Conservation (phyloP, 768 basidiomycete species). For the Mycena crocata region DNA sequence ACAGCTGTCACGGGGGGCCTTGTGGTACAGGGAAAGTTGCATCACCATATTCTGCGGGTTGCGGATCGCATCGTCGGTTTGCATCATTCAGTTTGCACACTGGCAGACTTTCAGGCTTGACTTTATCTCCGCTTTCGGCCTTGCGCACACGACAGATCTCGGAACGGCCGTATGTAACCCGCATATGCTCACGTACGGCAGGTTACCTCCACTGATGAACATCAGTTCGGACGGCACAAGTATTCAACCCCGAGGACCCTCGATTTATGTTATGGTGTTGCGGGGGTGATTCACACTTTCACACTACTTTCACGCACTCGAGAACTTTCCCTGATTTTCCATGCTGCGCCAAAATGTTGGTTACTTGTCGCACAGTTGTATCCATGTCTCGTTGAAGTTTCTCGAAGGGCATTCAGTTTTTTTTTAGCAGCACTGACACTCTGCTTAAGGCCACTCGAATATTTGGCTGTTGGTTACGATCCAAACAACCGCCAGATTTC, state of each 20-base stretch:
- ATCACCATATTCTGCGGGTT: conserved; percentile 10
- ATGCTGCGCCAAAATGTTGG: background rate
- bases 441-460: too few relatives aligned
- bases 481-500: conserved; percentile 13
- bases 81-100: conserved; percentile 17
- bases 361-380: background rate
- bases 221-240: background rate
- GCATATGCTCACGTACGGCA: conserved; percentile 10
- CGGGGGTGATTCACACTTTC: too few relatives aligned
- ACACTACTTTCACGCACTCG: too few relatives aligned
- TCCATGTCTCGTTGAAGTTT: background rate
- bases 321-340: conserved; percentile 1
- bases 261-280: background rate
- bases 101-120: conserved; percentile 9
- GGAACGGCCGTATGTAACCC: background rate
- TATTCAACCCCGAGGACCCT: conserved; percentile 1
- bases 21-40: background rate
- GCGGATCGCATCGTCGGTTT: conserved; percentile 16
- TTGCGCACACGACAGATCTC: background rate
- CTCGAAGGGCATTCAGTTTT: background rate
- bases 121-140: conserved; percentile 1
- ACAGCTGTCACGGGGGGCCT: conserved; percentile 9
- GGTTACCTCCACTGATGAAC: conserved; percentile 3
- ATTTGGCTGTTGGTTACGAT: conserved; percentile 7
- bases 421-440: too few relatives aligned